Conservation (phyloP, 2,329 filamentous ascomycete genomes). For the Neofusicoccum cordaticola region DNA sequence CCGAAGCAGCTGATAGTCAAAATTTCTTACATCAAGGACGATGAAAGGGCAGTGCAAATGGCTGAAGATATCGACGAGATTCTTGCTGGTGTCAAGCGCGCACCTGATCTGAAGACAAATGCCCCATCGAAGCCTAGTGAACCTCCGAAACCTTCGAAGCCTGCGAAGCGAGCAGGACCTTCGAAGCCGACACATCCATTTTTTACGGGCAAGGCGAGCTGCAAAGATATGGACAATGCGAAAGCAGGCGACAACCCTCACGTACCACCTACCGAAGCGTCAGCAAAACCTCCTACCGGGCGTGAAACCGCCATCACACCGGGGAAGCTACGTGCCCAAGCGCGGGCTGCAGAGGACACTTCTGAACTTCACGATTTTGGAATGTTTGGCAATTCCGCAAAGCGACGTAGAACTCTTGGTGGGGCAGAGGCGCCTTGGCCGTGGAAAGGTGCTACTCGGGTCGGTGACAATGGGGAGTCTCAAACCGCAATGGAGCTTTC, state of each 20-base stretch:
- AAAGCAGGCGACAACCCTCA: background rate
- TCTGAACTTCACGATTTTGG: conserved; percentile 26
- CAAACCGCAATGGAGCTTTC: background rate
- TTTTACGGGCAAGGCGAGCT: conserved; percentile 57
- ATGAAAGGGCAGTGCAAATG: conserved; percentile 46
- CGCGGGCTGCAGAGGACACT: conserved; percentile 20
- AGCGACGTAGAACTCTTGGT: conserved; percentile 52
- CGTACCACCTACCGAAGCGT: conserved; percentile 15
- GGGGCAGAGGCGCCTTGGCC: conserved; percentile 73
- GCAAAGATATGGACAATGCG: conserved; percentile 22
- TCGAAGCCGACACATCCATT: conserved; percentile 64
- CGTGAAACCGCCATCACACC: conserved; percentile 44
- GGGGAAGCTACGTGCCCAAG: conserved; percentile 43
- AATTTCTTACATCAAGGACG: conserved; percentile 59
- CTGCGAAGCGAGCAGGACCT: conserved; percentile 30
- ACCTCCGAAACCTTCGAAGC: conserved; percentile 20
- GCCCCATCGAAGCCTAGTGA: background rate
- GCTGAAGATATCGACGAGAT: conserved; percentile 65
- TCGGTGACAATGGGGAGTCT: conserved; percentile 51
- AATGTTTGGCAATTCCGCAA: conserved; percentile 15
- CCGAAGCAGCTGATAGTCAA: conserved; percentile 46
- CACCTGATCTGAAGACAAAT: conserved; percentile 22
- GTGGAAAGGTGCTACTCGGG: conserved; percentile 60
- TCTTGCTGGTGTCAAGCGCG: conserved; percentile 42
- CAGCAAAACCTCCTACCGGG: conserved; percentile 29